A percentile compares a stretch with the other conserved stretches of the same genome.
Evolutionary conservation across 2,329 filamentous ascomycete species (phyloP).

Genomic region (Ophiosphaerella narmari): DNA sequence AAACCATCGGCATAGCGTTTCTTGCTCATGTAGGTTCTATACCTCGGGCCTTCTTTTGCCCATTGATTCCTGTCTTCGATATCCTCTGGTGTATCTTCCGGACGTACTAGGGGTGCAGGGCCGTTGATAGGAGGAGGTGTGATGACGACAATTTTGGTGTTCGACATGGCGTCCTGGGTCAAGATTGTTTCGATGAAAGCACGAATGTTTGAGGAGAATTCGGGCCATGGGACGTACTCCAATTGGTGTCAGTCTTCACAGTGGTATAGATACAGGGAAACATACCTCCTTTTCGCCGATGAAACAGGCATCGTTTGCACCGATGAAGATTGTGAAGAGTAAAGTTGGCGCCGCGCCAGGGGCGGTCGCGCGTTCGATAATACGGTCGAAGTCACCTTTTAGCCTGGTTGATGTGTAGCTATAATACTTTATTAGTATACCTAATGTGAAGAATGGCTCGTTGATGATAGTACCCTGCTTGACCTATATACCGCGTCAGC

Average conservation of each 20-base stretch:
- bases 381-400: slow-evolving; percentile 26
- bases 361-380: slow-evolving; percentile 25
- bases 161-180: slow-evolving; percentile 28
- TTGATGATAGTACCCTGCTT: slow-evolving; percentile 24
- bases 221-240: slow-evolving; percentile 36
- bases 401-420: slow-evolving; percentile 38
- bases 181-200: slow-evolving; percentile 43
- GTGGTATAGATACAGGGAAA: too few relatives aligned
- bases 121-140: slow-evolving; percentile 46
- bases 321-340: slow-evolving; percentile 48
- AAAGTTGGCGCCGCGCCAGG: slow-evolving; percentile 32
- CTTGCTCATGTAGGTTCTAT: slow-evolving; percentile 46
- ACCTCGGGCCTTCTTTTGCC: slow-evolving; percentile 24
- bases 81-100: not conserved
- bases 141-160: slow-evolving; percentile 45
- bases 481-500: slow-evolving; percentile 14
- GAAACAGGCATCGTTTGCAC: slow-evolving; percentile 48
- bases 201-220: slow-evolving; percentile 44
- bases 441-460: not conserved
- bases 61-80: slow-evolving; percentile 6
- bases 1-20: slow-evolving; percentile 45
- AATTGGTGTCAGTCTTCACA: too few relatives aligned
- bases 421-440: not conserved
- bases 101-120: slow-evolving; percentile 4
- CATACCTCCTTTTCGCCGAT: slow-evolving; percentile 2